Conservation (phyloP, 2,329 filamentous ascomycete genomes). For the Trichoderma aggressivum region DNA sequence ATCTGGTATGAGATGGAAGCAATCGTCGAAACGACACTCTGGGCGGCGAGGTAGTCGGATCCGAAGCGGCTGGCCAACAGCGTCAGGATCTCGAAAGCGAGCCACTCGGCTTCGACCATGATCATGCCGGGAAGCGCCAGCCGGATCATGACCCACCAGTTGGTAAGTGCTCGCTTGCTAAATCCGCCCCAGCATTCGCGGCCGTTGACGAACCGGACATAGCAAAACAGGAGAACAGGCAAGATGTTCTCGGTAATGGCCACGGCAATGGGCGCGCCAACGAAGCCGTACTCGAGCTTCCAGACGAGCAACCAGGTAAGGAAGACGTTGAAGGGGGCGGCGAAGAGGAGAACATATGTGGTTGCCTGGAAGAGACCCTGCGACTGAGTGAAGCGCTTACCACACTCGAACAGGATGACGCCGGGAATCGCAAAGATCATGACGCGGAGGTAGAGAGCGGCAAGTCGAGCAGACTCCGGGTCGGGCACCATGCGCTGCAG, state of each 20-base stretch:
- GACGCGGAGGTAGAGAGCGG: constrained; percentile 69
- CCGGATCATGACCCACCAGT: constrained; percentile 79
- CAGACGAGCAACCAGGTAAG: constrained; percentile 79
- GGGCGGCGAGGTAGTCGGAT: constrained; percentile 76
- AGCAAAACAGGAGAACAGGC: constrained; percentile 71
- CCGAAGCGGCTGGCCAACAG: constrained; percentile 78
- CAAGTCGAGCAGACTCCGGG: constrained; percentile 62
- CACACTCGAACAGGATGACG: constrained; percentile 72
- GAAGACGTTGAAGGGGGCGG: constrained; percentile 72
- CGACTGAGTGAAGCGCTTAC: constrained; percentile 78
- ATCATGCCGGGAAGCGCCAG: constrained; percentile 85
- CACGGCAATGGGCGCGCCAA: constrained; percentile 79
- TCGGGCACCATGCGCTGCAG: constrained; percentile 48
- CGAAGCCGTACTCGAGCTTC: constrained; percentile 64
- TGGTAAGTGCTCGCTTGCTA: constrained; percentile 63
- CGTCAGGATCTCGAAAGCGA: constrained; percentile 89
- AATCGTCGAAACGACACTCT: constrained; percentile 78
- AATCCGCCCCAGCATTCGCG: constrained; percentile 83
- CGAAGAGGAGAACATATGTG: constrained; percentile 72
- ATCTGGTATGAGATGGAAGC: constrained; percentile 83
- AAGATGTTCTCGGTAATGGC: constrained; percentile 74
- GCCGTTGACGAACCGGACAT: constrained; percentile 71
- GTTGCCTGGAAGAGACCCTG: constrained; percentile 78
- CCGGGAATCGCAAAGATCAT: constrained; percentile 72
- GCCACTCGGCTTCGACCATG: constrained; percentile 91